These are phyloP conservation scores for Falciphora oryzae DNA, from an alignment of 2,329 filamentous ascomycete genomes.

Conservation along the genomic window DNA sequence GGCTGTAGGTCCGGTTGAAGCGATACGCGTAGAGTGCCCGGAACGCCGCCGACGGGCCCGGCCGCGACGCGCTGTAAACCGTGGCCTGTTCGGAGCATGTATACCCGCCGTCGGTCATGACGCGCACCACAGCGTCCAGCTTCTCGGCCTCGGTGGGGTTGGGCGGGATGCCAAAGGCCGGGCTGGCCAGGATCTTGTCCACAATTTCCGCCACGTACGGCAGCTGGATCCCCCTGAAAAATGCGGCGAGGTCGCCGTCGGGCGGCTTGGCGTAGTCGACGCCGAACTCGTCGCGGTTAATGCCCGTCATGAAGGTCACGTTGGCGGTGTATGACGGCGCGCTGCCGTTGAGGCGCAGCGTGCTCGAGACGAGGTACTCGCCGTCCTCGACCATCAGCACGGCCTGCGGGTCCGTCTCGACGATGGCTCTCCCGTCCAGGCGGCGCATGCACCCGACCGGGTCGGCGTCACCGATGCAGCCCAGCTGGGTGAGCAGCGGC, in stretches of 20 bases:
- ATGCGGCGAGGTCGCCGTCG: neutral
- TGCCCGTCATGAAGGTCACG: constrained; percentile 30
- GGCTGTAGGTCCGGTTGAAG: constrained; percentile 36
- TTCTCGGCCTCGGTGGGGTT: constrained; percentile 16
- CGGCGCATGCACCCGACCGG: constrained; percentile 19
- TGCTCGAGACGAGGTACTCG: constrained; percentile 21
- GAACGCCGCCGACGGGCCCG: constrained; percentile 21
- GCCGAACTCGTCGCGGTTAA: constrained; percentile 28
- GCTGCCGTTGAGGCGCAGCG: constrained; percentile 23
- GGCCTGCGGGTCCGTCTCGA: neutral
- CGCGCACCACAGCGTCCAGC: constrained; percentile 28
- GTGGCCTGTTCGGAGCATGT: constrained; percentile 29
- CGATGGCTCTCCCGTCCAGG: neutral
- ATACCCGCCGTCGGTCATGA: constrained; percentile 27
- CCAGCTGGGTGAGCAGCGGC: constrained; percentile 20
- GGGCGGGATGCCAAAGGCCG: constrained; percentile 14
- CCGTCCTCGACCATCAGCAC: constrained; percentile 23
- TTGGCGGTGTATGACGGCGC: constrained; percentile 17
- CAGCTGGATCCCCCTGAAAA: neutral
- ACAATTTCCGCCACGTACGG: neutral
- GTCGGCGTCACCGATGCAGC: constrained; percentile 20
- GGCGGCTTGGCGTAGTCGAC: constrained; percentile 9
- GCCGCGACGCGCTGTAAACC: constrained; percentile 27
- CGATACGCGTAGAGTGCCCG: constrained; percentile 27
- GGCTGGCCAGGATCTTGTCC: neutral